Percentiles rank a stretch among this genome's conserved stretches.
Evolutionary conservation across 768 basidiomycete species (phyloP).

Genomic region (Trametes meyenii): DNA sequence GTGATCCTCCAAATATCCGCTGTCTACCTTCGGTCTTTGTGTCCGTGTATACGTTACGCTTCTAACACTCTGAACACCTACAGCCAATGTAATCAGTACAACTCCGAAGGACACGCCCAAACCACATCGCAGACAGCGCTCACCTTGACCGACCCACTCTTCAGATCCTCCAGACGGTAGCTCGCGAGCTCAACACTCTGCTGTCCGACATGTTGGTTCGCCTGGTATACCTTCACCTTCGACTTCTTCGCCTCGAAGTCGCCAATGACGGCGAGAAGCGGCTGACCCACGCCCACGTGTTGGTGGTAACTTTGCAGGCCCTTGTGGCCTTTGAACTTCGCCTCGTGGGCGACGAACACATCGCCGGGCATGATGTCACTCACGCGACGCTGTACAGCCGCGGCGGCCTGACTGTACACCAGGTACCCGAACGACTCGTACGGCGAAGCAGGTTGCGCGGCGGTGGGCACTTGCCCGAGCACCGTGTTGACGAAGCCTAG

Average conservation of each 20-base stretch:
- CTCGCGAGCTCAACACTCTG: conserved; percentile 82
- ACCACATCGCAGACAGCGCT: conserved; percentile 10
- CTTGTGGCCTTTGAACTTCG: conserved; percentile 79
- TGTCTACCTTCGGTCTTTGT: neutral
- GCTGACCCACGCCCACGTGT: conserved; percentile 53
- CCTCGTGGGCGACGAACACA: conserved; percentile 72
- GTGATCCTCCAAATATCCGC: conserved; percentile 4
- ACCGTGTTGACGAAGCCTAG: conserved; percentile 75
- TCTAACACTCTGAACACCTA: conserved; percentile 47
- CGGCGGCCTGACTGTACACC: conserved; percentile 71
- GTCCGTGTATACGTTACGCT: conserved; percentile 28
- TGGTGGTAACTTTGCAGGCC: conserved; percentile 76
- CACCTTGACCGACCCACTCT: conserved; percentile 83
- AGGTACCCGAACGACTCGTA: conserved; percentile 65
- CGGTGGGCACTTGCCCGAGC: conserved; percentile 67
- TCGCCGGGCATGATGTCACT: conserved; percentile 90
- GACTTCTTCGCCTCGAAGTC: conserved; percentile 88
- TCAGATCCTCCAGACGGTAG: conserved; percentile 87
- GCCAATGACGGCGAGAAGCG: conserved; percentile 71
- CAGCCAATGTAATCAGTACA: neutral
- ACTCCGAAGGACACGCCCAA: neutral
- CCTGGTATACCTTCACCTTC: conserved; percentile 84
- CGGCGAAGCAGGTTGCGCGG: conserved; percentile 42
- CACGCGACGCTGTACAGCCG: conserved; percentile 66
- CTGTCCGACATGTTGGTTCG: conserved; percentile 83